Evolutionary conservation across 768 basidiomycete genomes (phyloP).

Genomic region (Suillus americanus): DNA sequence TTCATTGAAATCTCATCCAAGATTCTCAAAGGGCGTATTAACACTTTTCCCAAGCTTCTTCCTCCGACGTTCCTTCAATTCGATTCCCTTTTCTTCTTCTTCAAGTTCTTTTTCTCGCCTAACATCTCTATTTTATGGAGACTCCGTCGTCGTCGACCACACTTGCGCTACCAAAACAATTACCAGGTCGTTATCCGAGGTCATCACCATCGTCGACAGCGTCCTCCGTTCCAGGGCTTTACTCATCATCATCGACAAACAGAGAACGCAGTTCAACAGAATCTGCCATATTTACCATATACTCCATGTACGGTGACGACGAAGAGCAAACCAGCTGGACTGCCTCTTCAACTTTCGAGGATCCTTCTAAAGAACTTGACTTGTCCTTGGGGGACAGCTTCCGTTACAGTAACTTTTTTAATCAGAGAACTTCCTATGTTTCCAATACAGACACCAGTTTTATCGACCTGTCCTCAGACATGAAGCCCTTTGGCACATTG

Average conservation of each 20-base stretch:
- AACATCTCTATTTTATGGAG: constrained; percentile 35
- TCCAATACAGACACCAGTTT: constrained; percentile 26
- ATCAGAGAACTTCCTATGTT: constrained; percentile 16
- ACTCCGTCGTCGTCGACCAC: constrained; percentile 37
- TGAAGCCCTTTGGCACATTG: constrained; percentile 20
- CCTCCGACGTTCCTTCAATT: constrained; percentile 7
- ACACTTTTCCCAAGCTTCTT: constrained; percentile 3
- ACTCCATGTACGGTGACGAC: constrained; percentile 82
- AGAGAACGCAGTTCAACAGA: constrained; percentile 62
- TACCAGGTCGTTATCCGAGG: constrained; percentile 12
- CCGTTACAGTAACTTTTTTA: constrained; percentile 35
- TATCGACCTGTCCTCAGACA: constrained; percentile 29
- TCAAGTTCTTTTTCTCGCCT: neutral
- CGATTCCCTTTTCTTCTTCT: constrained; percentile 2
- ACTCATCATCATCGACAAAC: constrained; percentile 30
- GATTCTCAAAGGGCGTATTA: neutral
- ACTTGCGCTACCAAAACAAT: constrained; percentile 35
- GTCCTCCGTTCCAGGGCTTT: constrained; percentile 37
- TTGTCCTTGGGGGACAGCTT: constrained; percentile 32
- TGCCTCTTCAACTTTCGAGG: constrained; percentile 37
- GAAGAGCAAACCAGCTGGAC: constrained; percentile 47
- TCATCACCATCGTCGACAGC: constrained; percentile 25
- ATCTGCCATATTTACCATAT: constrained; percentile 79
- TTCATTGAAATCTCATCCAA: constrained; percentile 3
- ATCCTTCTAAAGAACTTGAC: constrained; percentile 38